These are phyloP conservation scores for Acer saccharum DNA, from an alignment of 345 rosid genomes.

Conservation along the genomic window DNA sequence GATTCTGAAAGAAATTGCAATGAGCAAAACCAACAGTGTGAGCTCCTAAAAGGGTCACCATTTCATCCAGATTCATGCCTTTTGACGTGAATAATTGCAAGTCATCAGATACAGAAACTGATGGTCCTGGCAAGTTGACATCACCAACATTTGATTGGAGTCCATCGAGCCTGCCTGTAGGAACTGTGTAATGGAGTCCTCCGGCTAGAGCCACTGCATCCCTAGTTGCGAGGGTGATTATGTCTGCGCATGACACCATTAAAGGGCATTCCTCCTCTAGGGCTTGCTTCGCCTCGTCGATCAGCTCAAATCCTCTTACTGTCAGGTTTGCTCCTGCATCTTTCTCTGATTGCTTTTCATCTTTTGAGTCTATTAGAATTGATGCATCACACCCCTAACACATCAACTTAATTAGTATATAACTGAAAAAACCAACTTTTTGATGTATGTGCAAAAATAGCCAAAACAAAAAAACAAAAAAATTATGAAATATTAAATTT, in stretches of 20 bases:
- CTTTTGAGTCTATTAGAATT: constrained; percentile 57
- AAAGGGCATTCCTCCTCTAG: constrained; percentile 53
- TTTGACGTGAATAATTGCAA: constrained; percentile 38
- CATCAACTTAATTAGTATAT: not conserved
- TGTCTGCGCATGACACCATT: constrained; percentile 76
- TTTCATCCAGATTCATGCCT: constrained; percentile 46
- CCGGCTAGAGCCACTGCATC: constrained; percentile 59
- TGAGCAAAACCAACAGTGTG: constrained; percentile 67
- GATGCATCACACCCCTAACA: constrained; percentile 80
- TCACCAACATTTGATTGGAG: constrained; percentile 41
- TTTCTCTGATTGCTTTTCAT: constrained; percentile 50
- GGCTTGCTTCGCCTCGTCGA: constrained; percentile 54
- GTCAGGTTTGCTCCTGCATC: constrained; percentile 65
- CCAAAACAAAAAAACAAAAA: too few species aligned
- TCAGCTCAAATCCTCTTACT: constrained; percentile 58
- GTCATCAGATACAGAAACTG: constrained; percentile 33
- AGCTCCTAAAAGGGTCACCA: constrained; percentile 71
- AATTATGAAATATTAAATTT: too few species aligned
- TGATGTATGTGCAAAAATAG: too few species aligned
- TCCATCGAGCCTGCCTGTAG: constrained; percentile 70
- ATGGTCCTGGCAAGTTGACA: constrained; percentile 65
- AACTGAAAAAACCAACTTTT: not conserved
- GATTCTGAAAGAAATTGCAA: constrained; percentile 54
- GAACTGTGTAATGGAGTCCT: constrained; percentile 47
- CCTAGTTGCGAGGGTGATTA: constrained; percentile 58